Evolutionary conservation across 208 protist species (phyloP).

Genomic region (Trypanosoma caninum): DNA sequence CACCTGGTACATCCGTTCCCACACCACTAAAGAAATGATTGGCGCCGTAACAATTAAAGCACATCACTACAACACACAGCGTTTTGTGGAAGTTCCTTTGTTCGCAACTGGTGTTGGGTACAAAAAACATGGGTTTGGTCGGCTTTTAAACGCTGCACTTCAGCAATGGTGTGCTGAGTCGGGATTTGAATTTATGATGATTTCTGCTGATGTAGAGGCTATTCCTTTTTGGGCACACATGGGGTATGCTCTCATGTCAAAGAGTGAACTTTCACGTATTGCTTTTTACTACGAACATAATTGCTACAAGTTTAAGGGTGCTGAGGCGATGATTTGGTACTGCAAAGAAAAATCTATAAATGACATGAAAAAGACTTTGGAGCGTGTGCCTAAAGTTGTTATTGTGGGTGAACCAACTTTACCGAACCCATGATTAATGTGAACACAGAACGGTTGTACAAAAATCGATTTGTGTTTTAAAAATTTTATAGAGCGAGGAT

Average conservation of each 20-base stretch:
- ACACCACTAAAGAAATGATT: slow-evolving; percentile 59
- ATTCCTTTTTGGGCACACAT: slow-evolving; percentile 80
- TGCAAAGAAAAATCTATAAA: slow-evolving; percentile 20
- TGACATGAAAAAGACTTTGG: slow-evolving; percentile 19
- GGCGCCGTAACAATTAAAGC: slow-evolving; percentile 75
- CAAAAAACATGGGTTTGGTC: slow-evolving; percentile 80
- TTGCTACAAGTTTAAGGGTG: slow-evolving; percentile 80
- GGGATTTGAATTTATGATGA: slow-evolving; percentile 80
- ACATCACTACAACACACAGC: slow-evolving; percentile 71
- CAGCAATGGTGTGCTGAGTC: slow-evolving; percentile 53
- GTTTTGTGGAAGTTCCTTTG: slow-evolving; percentile 84
- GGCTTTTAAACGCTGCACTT: slow-evolving; percentile 73
- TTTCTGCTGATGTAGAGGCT: slow-evolving; percentile 83
- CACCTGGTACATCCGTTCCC: slow-evolving; percentile 75
- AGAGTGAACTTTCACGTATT: slow-evolving; percentile 65
- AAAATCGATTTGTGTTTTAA: not conserved
- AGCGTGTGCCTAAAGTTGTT: slow-evolving; percentile 45
- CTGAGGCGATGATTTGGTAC: slow-evolving; percentile 86
- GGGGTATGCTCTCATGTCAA: slow-evolving; percentile 72
- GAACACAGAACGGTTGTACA: not conserved
- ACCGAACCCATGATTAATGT: slow-evolving; percentile 31
- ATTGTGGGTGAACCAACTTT: slow-evolving; percentile 33
- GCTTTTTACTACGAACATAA: slow-evolving; percentile 88
- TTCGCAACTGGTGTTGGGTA: slow-evolving; percentile 86
- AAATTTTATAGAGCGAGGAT: not conserved